Evolutionary conservation across 306 rosid species (phyloP).

Genomic region (Pyrus communis): DNA sequence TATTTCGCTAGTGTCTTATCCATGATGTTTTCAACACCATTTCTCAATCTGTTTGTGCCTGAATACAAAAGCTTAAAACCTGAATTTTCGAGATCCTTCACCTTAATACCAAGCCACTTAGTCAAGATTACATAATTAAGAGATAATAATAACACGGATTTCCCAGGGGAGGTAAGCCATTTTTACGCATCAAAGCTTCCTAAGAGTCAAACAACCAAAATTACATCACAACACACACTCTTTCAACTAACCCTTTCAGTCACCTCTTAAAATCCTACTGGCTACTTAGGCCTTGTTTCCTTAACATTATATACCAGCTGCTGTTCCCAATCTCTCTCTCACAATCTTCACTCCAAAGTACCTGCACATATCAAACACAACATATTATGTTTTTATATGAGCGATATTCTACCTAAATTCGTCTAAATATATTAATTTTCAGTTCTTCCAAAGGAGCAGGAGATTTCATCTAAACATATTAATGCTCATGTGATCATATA

Average conservation of each 20-base stretch:
- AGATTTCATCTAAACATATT: not conserved
- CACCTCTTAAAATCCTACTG: conserved; percentile 9
- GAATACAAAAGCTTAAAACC: too few relatives aligned
- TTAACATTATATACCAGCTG: conserved; percentile 46
- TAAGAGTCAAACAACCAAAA: conserved; percentile 16
- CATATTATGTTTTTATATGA: too few relatives aligned
- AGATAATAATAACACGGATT: not conserved
- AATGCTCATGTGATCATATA: not conserved
- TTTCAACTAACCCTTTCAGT: conserved; percentile 14
- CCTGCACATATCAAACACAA: conserved; percentile 31
- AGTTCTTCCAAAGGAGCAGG: not conserved
- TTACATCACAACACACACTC: conserved; percentile 11
- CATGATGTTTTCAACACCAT: too few relatives aligned
- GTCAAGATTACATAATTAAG: too few relatives aligned
- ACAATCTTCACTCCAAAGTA: conserved; percentile 89
- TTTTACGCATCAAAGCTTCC: conserved; percentile 29
- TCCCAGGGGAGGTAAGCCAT: conserved; percentile 4
- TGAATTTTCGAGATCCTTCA: too few relatives aligned
- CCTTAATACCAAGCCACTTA: too few relatives aligned
- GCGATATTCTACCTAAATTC: too few relatives aligned
- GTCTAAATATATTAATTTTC: too few relatives aligned
- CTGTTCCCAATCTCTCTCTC: conserved; percentile 56
- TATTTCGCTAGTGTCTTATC: too few relatives aligned
- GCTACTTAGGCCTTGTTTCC: not conserved
- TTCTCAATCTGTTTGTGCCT: too few relatives aligned